Percentiles rank a stretch among this genome's conserved stretches.
Conservation (phyloP, 805 yeast species). For the Starmerella scarabaei region DNA sequence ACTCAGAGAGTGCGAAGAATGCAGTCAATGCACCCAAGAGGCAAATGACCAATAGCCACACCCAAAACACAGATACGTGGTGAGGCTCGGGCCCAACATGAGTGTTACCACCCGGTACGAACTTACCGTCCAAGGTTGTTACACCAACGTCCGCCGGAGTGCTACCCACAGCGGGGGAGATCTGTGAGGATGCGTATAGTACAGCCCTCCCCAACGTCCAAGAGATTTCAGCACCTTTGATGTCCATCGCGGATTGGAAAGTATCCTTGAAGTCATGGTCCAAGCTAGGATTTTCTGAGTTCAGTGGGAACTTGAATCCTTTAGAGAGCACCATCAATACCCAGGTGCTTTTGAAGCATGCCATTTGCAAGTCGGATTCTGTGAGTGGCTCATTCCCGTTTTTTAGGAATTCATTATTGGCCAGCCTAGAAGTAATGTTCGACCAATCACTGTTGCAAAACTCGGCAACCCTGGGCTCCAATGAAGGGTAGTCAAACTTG, state of each 20-base stretch:
- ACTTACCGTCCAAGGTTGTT: constrained; percentile 11
- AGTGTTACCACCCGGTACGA: constrained; percentile 17
- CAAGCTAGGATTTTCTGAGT: constrained; percentile 24
- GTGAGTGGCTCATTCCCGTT: constrained; percentile 34
- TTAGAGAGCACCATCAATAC: constrained; percentile 78
- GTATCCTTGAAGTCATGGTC: constrained; percentile 35
- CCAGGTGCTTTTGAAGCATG: constrained; percentile 95
- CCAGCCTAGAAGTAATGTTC: constrained; percentile 34
- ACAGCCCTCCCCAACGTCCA: constrained; percentile 92
- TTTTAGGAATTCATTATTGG: constrained; percentile 38
- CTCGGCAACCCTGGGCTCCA: constrained; percentile 49
- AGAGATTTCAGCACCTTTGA: constrained; percentile 75
- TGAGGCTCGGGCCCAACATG: background rate
- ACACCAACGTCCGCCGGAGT: constrained; percentile 18
- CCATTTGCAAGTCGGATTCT: constrained; percentile 48
- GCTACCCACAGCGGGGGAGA: constrained; percentile 23
- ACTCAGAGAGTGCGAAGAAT: background rate
- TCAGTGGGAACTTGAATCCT: constrained; percentile 70
- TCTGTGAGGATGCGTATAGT: constrained; percentile 64
- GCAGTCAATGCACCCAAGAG: background rate
- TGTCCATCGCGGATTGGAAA: constrained; percentile 68
- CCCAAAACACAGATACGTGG: background rate
- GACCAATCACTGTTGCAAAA: constrained; percentile 74
- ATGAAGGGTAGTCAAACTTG: constrained; percentile 61
- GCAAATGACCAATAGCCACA: background rate